phyloP scores from a whole-genome alignment of 1,139 yeast genomes.

The Hansenula lynferdii region DNA sequence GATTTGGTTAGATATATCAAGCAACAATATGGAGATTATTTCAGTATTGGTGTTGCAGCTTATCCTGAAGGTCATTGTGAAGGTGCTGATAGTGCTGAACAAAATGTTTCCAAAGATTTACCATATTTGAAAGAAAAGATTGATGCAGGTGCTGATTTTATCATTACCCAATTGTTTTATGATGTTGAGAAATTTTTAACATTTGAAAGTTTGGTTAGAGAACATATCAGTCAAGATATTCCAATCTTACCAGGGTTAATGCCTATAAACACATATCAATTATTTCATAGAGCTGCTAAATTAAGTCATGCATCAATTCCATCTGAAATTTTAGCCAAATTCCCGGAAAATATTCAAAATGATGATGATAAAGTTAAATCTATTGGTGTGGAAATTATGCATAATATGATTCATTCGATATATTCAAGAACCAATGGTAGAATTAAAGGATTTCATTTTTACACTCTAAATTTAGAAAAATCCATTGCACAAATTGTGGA shows the following conservation, averaged over 20 bases:
- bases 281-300: conserved; percentile 85
- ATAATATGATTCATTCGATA: conserved; percentile 57
- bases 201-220: conserved; percentile 39
- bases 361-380: conserved; percentile 87
- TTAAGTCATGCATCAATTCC: conserved; percentile 91
- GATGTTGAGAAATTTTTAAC: conserved; percentile 52
- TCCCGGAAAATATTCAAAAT: conserved; percentile 52
- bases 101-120: conserved; percentile 59
- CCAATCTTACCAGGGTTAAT: conserved; percentile 86
- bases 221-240: conserved; percentile 38
- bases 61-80: conserved; percentile 97
- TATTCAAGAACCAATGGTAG: conserved; percentile 47
- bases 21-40: conserved; percentile 61
- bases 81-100: conserved; percentile 59
- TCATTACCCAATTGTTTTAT: conserved; percentile 83
- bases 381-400: conserved; percentile 72
- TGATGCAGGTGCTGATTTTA: conserved; percentile 92
- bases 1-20: conserved; percentile 81
- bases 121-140: conserved; percentile 79
- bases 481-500: conserved; percentile 84
- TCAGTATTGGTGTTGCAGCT: conserved; percentile 89
- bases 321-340: conserved; percentile 37
- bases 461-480: conserved; percentile 84
- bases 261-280: conserved; percentile 91
- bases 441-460: conserved; percentile 82